Base-by-base conservation (phyloP, 2,329 filamentous ascomycete genomes). In the Fonsecaea monophora region DNA sequence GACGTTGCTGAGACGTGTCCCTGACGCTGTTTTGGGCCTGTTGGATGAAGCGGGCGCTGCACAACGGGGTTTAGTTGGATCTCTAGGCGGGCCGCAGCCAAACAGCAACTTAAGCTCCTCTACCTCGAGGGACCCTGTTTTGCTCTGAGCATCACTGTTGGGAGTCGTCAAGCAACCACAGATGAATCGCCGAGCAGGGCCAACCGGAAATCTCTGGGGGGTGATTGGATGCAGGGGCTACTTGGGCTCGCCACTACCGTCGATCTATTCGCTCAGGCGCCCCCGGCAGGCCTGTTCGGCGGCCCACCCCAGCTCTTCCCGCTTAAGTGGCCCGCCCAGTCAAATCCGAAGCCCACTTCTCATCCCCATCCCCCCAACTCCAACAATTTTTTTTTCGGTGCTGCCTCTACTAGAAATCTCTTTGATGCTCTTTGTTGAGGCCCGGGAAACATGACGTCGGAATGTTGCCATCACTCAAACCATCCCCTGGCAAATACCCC, bases 231-330 rank as follows among this genome's bases (percentile, higher is more conserved):
- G 21, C 50, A 35, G 13, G 40, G 21, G n/a, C n/a, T 6, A 21
- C 56, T 64, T 53, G 61, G 66, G 63, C 66, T 68, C 59, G 53
- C 66, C 62, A 60, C 63, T 45, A 55, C 32, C 48, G 62, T 54
- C 66, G 62, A 65, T 68, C 66, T 50, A 62, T 62, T 65, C 62
- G 66, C 66, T 68, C 63, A 62, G 54, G 54, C 63, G 32, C 30
- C 53, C 63, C 64, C 60, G 18, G 38, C 53, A 40, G n/a, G 61
- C 61, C 61, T 45, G 15, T 34, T 53, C 56, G 48, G 21, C 34
- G 54, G 25, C 48, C 64, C 59, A 63, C 63, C 45, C 38, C 53
- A 62, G 59, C 48, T 65, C 25, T 25, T 61, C 48, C 59, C 45
- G 45, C 45, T 50, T 50, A 21, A 25, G 25, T 50, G 21, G 25